Base-by-base conservation (phyloP, 2,329 filamentous ascomycete species). In the Trichoderma gracile region DNA sequence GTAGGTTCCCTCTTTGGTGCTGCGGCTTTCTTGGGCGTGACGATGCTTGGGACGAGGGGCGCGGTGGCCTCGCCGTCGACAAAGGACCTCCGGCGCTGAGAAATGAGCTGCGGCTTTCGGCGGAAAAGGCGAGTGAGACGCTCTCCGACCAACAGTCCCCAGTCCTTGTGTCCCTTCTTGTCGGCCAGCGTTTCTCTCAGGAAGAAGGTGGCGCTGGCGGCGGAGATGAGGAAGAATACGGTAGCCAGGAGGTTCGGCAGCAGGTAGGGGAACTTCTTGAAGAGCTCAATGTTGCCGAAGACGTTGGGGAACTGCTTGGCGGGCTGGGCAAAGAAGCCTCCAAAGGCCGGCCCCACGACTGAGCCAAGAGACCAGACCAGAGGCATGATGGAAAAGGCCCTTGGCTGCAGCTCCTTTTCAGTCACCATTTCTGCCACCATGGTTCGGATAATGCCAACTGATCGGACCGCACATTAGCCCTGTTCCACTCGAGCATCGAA, bases 401-500 rank as follows among this genome's bases (percentile, higher is more conserved):
- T 82, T 0, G 94, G 93, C 73, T 97, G 94, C 7, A 97, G 81
- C 72, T 93, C 90, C 74, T 85, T 92, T 75, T 95, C 88, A 0
- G 92, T 91, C 1, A 97, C 93, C 83, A 97, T 88, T 76, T 97
- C 94, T 0, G 94, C 94, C 2, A 97, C 93, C 79, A 95, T 92
- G 17, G 92, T 96, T 68, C 93, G 81, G 68, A 97, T 89, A 67
- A 97, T 97, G 1, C 95, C 91, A n/a, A 94, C 89, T 88, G 58
- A 66, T 27, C 7, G 25, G 38, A n/a, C 25, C 25, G 25, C 25
- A 40, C 9, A 64, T 65, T 43, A 27, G 64, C 27, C 4, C n/a
- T 19, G 43, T 25, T 53, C 15, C 2, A 10, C 5, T 50, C 15
- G 15, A 2, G 8, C 14, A 7, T 42, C 15, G 3, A 15, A 50